Base-by-base conservation (phyloP, 768 basidiomycete species). In the Xanthoconium purpureum region DNA sequence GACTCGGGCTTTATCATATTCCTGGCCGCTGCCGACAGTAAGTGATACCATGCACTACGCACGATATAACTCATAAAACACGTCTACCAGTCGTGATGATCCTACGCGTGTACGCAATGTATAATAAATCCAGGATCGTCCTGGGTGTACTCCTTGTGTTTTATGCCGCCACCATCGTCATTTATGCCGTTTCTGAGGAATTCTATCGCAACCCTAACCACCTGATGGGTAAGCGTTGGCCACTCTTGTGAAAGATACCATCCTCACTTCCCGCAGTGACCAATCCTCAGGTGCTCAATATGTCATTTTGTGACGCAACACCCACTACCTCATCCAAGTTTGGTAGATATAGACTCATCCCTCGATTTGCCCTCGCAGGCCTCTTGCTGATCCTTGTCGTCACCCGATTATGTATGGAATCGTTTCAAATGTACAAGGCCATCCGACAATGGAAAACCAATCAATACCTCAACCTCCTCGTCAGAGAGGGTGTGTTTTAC, bases 21-120 rank as follows among this genome's bases (percentile, higher is more conserved):
- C n/a, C 55, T 66, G 36, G 55, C 52, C 39, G 56, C 49, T 14
- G 47, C 61, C 1, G 66, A 67, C 17, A 20, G 66, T 67, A 36
- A 59, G 66, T 68, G 12, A 2, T 6, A 6, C 0, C 7, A 14
- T 54, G 12, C 4, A n/a, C 20, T 28, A 8, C 24, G 10, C 35
- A 3, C 17, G 9, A 11, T 39, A 1, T n/a, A 3, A 36, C 20
- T 47, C 30, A 44, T 6, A 14, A 20, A 29, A 14, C 12, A 3
- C 33, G 6, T 18, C 12, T 6, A 49, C 17, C 38, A 67, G 66
- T 66, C 9, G 43, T 62, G 33, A 67, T 67, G 66, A 61, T 67
- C 49, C 32, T 67, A 8, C 61, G 66, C 0, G 56, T 68, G 13
- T 69, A 67, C 32, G 64, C 66, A n/a, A 55, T 68, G 52, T 68